phyloP scores from a whole-genome alignment of 2,329 filamentous ascomycete genomes.

The Zymoseptoria ardabiliae region DNA sequence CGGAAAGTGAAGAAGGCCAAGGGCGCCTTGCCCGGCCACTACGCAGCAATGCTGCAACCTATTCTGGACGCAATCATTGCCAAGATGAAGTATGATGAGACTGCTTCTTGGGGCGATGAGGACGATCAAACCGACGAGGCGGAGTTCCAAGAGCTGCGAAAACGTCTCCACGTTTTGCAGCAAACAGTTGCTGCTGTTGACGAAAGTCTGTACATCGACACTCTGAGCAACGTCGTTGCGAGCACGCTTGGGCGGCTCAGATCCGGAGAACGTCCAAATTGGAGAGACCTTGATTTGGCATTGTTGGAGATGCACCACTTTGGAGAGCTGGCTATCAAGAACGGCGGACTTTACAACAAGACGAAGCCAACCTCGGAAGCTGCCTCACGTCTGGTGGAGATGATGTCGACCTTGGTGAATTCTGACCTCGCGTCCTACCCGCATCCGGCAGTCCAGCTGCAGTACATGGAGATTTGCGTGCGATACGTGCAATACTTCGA shows the following conservation, averaged over 20 bases:
- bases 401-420: conserved; percentile 95
- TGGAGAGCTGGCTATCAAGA: conserved; percentile 85
- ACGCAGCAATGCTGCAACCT: conserved; percentile 74
- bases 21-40: conserved; percentile 60
- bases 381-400: conserved; percentile 72
- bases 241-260: conserved; percentile 77
- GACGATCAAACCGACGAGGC: conserved; percentile 95
- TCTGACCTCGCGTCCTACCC: conserved; percentile 79
- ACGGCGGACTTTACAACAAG: conserved; percentile 79
- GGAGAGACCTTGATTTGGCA: conserved; percentile 90
- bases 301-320: conserved; percentile 94
- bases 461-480: conserved; percentile 98
- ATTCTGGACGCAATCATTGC: conserved; percentile 85
- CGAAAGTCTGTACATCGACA: conserved; percentile 79
- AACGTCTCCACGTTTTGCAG: conserved; percentile 81
- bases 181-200: conserved; percentile 88
- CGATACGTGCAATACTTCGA: conserved; percentile 93
- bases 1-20: conserved; percentile 63
- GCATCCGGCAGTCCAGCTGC: conserved; percentile 84
- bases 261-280: conserved; percentile 72
- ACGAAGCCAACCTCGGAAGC: conserved; percentile 72
- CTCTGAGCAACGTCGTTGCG: conserved; percentile 78
- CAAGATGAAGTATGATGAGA: conserved; percentile 98
- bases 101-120: conserved; percentile 84
- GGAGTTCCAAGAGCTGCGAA: conserved; percentile 90